Evolutionary conservation across 306 rosid genomes (phyloP), one percentile per base, ranked within the genome.

Genomic region (Calophaca sinica): DNA sequence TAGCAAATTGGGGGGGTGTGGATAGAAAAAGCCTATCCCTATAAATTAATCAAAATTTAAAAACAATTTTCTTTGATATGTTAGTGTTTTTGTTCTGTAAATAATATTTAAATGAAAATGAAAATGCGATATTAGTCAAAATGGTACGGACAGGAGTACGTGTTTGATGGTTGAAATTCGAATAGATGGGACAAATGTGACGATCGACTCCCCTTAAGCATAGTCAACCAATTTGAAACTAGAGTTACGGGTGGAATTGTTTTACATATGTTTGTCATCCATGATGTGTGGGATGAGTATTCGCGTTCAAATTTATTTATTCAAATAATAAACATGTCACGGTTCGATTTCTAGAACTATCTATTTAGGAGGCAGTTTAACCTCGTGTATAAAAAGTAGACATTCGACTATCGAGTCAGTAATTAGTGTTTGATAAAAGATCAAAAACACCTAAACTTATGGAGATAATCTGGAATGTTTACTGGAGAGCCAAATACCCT

Each of bases 61-160:
- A 15, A 35, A 2, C 15, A 3, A 67, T 49, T 63, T 44, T 3
- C 7, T 35, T 48, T 38, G 2, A 12, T 61, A 7, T 26, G 5
- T 9, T 39, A 29, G 14, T 73, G 26, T 31, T 39, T 12, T 26
- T 11, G 0, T 2, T 7, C 8, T 46, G 51, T 60, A 7, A 62
- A 13, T 62, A 62, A 5, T 5, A 38, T 20, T 20, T 38, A 38
- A 38, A 4, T 35, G n/a, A 32, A 2, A 36, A 63, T 39, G 26
- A 20, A 20, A 20, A 20, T 39, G 35, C 33, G 5, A 63, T 63
- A 2, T 63, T 63, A 8, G 69, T 63, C 51, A 59, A 41, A 63
- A 39, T 39, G 33, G 69, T 63, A 39, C 51, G 69, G 36, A 63
- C 13, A 5, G 26, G 13, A 63, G 51, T 39, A 63, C 33, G 69